Conservation (phyloP, 345 rosid genomes). For the Hibiscus syriacus region DNA sequence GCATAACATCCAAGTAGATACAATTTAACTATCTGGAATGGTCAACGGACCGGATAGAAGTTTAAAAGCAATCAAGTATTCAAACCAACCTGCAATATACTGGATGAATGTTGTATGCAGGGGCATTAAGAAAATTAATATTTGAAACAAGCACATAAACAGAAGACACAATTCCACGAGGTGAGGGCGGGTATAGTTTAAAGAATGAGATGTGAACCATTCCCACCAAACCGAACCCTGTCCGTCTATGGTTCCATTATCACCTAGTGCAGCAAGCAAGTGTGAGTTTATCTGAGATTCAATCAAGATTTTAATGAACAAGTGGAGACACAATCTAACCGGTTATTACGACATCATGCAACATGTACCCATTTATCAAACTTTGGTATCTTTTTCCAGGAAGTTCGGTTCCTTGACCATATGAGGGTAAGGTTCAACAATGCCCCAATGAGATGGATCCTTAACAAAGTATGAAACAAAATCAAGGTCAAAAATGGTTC, state of each 20-base stretch:
- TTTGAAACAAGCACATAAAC: conserved; percentile 68
- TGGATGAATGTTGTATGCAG: conserved; percentile 76
- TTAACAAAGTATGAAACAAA: conserved; percentile 15
- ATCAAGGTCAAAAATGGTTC: background rate
- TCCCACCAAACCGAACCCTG: conserved; percentile 94
- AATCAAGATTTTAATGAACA: background rate
- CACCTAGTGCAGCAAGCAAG: conserved; percentile 40
- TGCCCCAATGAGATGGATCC: conserved; percentile 86
- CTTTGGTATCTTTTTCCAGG: conserved; percentile 73
- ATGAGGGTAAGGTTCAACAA: conserved; percentile 74
- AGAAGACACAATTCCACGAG: conserved; percentile 61
- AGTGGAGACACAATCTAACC: conserved; percentile 28
- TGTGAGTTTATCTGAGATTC: background rate
- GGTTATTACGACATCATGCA: conserved; percentile 69
- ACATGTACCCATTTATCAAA: conserved; percentile 73
- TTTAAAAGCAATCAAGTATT: background rate
- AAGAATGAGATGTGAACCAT: conserved; percentile 48
- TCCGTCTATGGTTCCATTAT: conserved; percentile 85
- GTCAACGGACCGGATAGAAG: background rate
- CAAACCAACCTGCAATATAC: conserved; percentile 68
- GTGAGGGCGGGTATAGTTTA: conserved; percentile 89
- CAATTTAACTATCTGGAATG: background rate
- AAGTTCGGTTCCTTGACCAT: conserved; percentile 81
- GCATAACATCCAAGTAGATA: conserved; percentile 20
- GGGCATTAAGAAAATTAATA: conserved; percentile 71